Base-by-base conservation (phyloP, 2,329 filamentous ascomycete species). In the Ophiocordyceps camponoti-leonardi region DNA sequence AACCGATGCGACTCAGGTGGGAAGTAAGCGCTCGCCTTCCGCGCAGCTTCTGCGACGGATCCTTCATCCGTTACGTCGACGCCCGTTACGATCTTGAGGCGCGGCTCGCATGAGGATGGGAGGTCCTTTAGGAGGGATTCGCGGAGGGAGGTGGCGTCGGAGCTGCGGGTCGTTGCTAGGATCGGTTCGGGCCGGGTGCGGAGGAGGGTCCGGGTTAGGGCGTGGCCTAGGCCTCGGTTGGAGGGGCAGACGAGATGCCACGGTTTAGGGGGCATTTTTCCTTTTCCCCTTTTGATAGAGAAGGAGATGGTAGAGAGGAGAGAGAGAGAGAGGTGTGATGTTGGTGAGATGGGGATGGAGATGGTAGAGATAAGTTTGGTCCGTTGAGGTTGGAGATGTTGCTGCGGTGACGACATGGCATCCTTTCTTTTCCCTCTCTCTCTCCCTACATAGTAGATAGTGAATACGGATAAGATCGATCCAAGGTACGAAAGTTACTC, bases 41-140 rank as follows among this genome's bases (percentile, higher is more conserved):
- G 57, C 4, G 74, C 66, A 18, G 82, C 77, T 37, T 73, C 70
- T 42, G 63, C 54, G 37, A 92, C 73, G 33, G 74, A 75, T 26
- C 63, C 49, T 61, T 88, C 83, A 54, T 83, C 75, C 3, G 64
- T 67, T 30, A 72, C 68, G 58, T 73, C 69, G 41, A 66, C 54
- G 16, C 50, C 54, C 14, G 66, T 54, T 20, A 71, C 49, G 50
- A 62, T 59, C 12, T 72, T 61, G 2, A 68, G 61, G 13, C 56
- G 51, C 44, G 45, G 49, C 48, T 35, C 49, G 47, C n/a, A 48
- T 44, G 41, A 45, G 44, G 31, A 44, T 6, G 50, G 51, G 6
- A 65, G 57, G 46, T 53, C 55, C 4, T 53, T 44, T 18, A 67
- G 56, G 37, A 67, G 52, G 28, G 51, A 51, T 5, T 49, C 49